These are phyloP conservation scores for Septoria petroselini DNA, from an alignment of 2,329 filamentous ascomycete species.

Conservation along the genomic window DNA sequence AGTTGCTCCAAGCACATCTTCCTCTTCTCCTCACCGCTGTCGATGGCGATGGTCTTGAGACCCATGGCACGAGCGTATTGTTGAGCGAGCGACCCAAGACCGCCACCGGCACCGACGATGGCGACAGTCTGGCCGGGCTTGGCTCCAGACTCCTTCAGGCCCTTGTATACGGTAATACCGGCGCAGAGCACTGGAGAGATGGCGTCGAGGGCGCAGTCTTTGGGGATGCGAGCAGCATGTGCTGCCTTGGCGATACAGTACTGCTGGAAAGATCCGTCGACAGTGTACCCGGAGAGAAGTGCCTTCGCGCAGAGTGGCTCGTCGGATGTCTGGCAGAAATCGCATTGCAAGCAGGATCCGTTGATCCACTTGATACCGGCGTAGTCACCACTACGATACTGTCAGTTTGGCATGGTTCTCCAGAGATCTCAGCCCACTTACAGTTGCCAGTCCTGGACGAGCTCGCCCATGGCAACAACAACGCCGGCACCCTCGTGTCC, in stretches of 20 bases:
- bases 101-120: slow-evolving; percentile 82
- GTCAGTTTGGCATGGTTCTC: slow-evolving; percentile 1
- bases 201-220: slow-evolving; percentile 70
- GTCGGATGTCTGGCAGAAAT: slow-evolving; percentile 75
- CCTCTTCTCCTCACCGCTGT: slow-evolving; percentile 77
- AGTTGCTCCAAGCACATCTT: slow-evolving; percentile 62
- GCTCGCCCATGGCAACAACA: slow-evolving; percentile 73
- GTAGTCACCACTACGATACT: slow-evolving; percentile 61
- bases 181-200: slow-evolving; percentile 79
- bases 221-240: slow-evolving; percentile 77
- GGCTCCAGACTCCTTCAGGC: slow-evolving; percentile 77
- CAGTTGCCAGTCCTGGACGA: slow-evolving; percentile 73
- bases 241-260: slow-evolving; percentile 84
- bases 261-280: slow-evolving; percentile 91
- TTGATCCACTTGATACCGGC: slow-evolving; percentile 92
- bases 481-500: slow-evolving; percentile 76
- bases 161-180: slow-evolving; percentile 79
- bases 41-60: slow-evolving; percentile 74
- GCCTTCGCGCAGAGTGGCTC: slow-evolving; percentile 79
- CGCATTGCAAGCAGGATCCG: slow-evolving; percentile 76
- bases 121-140: slow-evolving; percentile 74
- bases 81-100: slow-evolving; percentile 72
- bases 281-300: slow-evolving; percentile 81
- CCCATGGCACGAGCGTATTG: slow-evolving; percentile 95
- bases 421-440: slow-evolving; percentile 15